Percentiles rank a stretch among this genome's conserved stretches.
Evolutionary conservation across 306 rosid species (phyloP).

Genomic region (Notholithocarpus densiflorus): DNA sequence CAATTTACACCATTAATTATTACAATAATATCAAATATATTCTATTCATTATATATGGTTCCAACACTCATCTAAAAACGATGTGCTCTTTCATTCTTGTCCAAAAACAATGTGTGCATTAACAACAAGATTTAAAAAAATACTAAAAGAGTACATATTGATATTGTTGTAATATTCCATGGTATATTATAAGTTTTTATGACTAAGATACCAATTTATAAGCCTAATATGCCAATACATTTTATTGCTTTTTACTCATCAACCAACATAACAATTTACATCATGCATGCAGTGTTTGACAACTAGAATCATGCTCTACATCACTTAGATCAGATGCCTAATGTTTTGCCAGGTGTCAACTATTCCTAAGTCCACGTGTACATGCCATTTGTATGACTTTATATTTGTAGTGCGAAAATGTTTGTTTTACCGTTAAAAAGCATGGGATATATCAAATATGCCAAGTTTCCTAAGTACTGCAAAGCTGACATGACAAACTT

Average conservation of each 20-base stretch:
- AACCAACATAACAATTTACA: background rate
- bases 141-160: no score
- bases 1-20: no score
- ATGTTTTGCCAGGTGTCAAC: slow-evolving; percentile 24
- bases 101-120: no score
- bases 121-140: no score
- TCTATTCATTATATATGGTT: no score
- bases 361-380: slow-evolving; percentile 8
- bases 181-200: no score
- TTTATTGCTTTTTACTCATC: background rate
- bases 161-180: no score
- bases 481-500: slow-evolving; percentile 16
- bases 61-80: no score
- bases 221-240: no score
- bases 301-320: background rate
- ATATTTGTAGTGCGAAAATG: slow-evolving; percentile 9
- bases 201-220: no score
- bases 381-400: slow-evolving; percentile 26
- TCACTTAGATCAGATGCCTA: slow-evolving; percentile 20
- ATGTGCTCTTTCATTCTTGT: no score
- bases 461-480: slow-evolving; percentile 19
- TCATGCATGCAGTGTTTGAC: background rate
- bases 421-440: slow-evolving; percentile 34
- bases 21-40: no score
- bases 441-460: slow-evolving; percentile 29